These are phyloP conservation scores for Kluyveromyces lactis DNA, from an alignment of 805 yeast species.

Conservation along the genomic window DNA sequence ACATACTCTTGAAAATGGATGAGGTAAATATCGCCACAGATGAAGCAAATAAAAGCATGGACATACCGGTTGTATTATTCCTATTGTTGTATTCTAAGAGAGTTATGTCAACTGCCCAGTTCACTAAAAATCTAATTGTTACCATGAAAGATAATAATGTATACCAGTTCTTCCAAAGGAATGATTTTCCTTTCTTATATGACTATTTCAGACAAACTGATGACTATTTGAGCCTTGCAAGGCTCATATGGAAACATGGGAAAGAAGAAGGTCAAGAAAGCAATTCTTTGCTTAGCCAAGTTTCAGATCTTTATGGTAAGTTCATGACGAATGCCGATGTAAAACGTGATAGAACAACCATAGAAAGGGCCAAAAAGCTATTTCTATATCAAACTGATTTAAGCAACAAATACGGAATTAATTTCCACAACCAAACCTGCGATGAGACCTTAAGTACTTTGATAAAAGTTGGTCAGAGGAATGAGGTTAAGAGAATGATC, in stretches of 20 bases:
- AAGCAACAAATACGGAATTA: constrained; percentile 33
- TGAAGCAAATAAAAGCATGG: constrained; percentile 55
- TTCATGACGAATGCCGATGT: constrained; percentile 11
- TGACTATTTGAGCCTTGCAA: constrained; percentile 38
- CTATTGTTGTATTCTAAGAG: constrained; percentile 41
- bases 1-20: constrained; percentile 59
- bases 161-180: constrained; percentile 27
- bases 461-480: constrained; percentile 39
- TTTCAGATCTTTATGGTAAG: constrained; percentile 23
- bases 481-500: constrained; percentile 39
- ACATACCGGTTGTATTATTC: constrained; percentile 21
- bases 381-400: constrained; percentile 38
- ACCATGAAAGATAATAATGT: constrained; percentile 31
- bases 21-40: constrained; percentile 61
- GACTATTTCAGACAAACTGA: constrained; percentile 64
- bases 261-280: constrained; percentile 27
- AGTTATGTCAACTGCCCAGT: constrained; percentile 53
- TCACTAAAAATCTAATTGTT: constrained; percentile 52
- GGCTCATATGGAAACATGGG: constrained; percentile 30
- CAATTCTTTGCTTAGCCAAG: constrained; percentile 28
- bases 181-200: constrained; percentile 34
- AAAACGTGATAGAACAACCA: constrained; percentile 13
- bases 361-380: constrained; percentile 39
- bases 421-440: constrained; percentile 37
- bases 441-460: constrained; percentile 41